These are phyloP conservation scores for Turritis glabra DNA, from an alignment of 345 rosid species.

Conservation along the genomic window DNA sequence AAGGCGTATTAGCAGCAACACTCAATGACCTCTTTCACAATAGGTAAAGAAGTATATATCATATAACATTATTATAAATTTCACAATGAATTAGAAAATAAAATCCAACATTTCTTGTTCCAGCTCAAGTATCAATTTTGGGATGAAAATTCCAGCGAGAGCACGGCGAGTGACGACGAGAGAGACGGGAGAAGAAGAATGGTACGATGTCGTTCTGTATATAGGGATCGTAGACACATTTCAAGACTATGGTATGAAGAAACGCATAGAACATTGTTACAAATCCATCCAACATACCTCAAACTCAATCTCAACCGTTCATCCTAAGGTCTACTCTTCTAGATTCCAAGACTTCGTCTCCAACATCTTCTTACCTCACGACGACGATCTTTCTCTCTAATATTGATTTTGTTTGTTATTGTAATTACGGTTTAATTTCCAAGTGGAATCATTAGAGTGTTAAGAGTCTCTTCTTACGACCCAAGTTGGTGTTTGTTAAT, in stretches of 20 bases:
- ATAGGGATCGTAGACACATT: slow-evolving; percentile 48
- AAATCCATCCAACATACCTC: slow-evolving; percentile 50
- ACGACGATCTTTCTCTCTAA: slow-evolving; percentile 7
- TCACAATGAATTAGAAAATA: background rate
- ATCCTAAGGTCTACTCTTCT: slow-evolving; percentile 52
- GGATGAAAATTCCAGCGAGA: slow-evolving; percentile 47
- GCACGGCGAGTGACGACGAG: slow-evolving; percentile 34
- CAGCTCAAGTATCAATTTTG: slow-evolving; percentile 36
- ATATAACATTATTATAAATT: background rate
- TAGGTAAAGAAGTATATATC: slow-evolving; percentile 33
- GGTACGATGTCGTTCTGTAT: slow-evolving; percentile 44
- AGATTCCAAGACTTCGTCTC: slow-evolving; percentile 50
- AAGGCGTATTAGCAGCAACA: slow-evolving; percentile 6
- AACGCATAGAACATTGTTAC: slow-evolving; percentile 56
- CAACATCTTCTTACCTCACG: slow-evolving; percentile 40
- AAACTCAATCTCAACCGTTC: slow-evolving; percentile 52
- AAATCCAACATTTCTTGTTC: background rate
- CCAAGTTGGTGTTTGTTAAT: slow-evolving; percentile 8
- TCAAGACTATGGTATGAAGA: slow-evolving; percentile 47
- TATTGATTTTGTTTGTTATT: background rate
- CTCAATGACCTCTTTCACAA: slow-evolving; percentile 17
- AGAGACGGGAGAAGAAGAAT: slow-evolving; percentile 15
- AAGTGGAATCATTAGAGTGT: background rate
- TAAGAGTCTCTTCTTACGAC: slow-evolving; percentile 1
- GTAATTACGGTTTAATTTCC: background rate